Evolutionary conservation across 2,329 filamentous ascomycete genomes (phyloP), one percentile per base, ranked within the genome.

Genomic region (Plenodomus lindquistii): DNA sequence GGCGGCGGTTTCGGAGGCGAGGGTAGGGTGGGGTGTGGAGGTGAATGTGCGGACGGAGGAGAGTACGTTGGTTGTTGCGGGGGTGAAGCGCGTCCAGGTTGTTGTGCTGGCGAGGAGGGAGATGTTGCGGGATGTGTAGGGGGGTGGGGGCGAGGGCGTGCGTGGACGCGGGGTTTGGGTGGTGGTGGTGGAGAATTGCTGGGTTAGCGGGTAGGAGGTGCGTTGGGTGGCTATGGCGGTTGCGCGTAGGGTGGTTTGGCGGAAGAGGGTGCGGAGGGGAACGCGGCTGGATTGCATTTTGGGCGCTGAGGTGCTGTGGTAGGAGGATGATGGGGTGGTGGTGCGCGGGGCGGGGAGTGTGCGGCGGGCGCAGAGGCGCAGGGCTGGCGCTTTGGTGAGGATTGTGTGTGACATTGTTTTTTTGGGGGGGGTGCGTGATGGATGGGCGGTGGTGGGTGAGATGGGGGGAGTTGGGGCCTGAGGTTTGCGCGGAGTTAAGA

Each of bases 21-120:
- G 8, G 4, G 16, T 4, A 13, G 35, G 6, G 10, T 47, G 42
- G 16, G 48, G 41, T 2, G 54, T 39, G 0, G 55, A 55, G 2
- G 59, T 60, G 42, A 71, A 71, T 21, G 66, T 70, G 43, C 67
- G 67, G 27, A 69, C 58, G 1, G 63, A 66, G 27, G 61, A 62
- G 42, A 67, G 59, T 1, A 63, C 61, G 52, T 67, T 63, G 31
- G 41, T 52, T 2, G 42, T 46, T 9, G 66, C 49, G 2, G 67
- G 66, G 29, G 15, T 52, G 62, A 69, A 70, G 54, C 58, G 66
- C n/a, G 67, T 70, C 67, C 67, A 71, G 46, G 65, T 57, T 21
- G 57, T 50, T 10, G 56, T 55, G 5, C 62, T 46, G 4, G 66
- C 58, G 38, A 60, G 55, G 22, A 67, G 19, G 13, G 66, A 62